Percentiles rank a stretch among this genome's conserved stretches.
Conservation (phyloP, 176 grass and related monocot genomes). For the Avena atlantica region DNA sequence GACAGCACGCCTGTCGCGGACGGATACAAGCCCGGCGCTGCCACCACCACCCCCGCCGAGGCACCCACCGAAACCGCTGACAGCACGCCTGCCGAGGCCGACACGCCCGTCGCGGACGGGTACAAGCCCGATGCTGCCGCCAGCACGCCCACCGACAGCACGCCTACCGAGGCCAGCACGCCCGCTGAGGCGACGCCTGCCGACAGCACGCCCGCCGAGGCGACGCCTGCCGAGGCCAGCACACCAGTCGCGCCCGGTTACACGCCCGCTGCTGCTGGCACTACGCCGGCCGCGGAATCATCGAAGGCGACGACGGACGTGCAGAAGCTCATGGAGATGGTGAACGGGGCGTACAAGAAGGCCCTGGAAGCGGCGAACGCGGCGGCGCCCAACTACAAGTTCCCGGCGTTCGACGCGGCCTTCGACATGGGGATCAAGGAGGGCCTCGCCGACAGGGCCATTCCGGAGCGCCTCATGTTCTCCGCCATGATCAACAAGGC, state of each 20-base stretch:
- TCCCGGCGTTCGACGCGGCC: not conserved
- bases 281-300: not conserved
- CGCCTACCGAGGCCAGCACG: not conserved
- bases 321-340: conserved; percentile 5
- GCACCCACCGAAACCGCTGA: not conserved
- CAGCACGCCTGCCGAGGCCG: not conserved
- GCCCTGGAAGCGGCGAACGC: not conserved
- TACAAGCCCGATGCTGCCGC: not conserved
- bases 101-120: not conserved
- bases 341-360: conserved; percentile 11
- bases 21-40: not conserved
- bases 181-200: not conserved
- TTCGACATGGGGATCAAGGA: not conserved
- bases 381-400: not conserved
- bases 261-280: not conserved
- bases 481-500: not conserved
- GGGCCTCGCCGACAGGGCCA: not conserved
- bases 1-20: not conserved
- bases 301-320: not conserved
- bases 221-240: not conserved
- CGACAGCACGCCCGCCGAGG: not conserved
- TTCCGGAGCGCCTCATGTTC: not conserved
- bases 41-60: not conserved
- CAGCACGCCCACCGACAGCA: not conserved
- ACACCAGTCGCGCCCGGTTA: not conserved